Evolutionary conservation across 1,284 basidiomycete genomes (phyloP), one percentile per base, ranked within the genome.

Genomic region (Leccinum pachyderme): DNA sequence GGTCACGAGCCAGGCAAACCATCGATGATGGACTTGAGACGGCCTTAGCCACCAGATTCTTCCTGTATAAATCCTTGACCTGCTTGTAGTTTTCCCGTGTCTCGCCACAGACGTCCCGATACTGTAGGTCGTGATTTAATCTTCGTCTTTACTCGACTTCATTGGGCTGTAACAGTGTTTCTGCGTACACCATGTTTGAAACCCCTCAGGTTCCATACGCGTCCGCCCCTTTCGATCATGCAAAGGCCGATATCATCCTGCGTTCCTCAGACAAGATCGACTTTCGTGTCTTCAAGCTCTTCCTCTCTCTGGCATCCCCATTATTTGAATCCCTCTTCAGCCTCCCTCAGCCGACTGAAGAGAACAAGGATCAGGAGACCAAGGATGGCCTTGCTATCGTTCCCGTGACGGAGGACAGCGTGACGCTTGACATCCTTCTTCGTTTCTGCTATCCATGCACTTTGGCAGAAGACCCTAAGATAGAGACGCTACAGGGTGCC

Each of bases 371-470:
- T 43, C 39, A 43, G 18, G 39, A 43, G 39, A 24, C 6, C 22
- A 43, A 24, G 22, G 58, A 59, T 31, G 59, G 55, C 5, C 48
- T 60, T 5, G 58, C 61, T 2, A 54, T 70, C 25, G 50, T 72
- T 31, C 18, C 53, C 1, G 46, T 72, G 5, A 28, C 58, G 29
- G 70, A 72, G 51, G 24, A 56, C 25, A 60, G 63, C 50, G 48
- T 55, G 13, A 43, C 12, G 6, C 41, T 43, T 24, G 41, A 43
- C 5, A 24, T 71, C 9, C 59, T 59, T 11, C 61, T 66, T 35
- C 65, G 64, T n/a, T 37, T 18, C 35, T 37, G 35, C 46, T 69
- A 68, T 45, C 70, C 69, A 3, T 62, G 51, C 9, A 62, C 59
- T 4, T 29, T 61, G 18, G 55, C 59, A 8, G 59, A 62, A 7